These are phyloP conservation scores for Xylaria sp. DNA, from an alignment of 2,329 filamentous ascomycete species.

Conservation along the genomic window DNA sequence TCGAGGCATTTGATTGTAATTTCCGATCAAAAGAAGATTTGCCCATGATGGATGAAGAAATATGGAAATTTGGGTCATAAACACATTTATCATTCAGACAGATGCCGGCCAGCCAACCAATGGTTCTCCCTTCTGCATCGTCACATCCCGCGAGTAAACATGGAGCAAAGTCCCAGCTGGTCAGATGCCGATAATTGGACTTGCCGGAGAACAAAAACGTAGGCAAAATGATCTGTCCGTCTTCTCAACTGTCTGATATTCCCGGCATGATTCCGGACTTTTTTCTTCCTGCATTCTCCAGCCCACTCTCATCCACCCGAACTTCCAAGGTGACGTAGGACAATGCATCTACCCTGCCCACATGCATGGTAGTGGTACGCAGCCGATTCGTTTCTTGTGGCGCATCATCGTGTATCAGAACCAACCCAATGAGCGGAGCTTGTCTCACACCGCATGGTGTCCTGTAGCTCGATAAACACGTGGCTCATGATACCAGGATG, in stretches of 20 bases:
- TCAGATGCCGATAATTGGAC: background rate
- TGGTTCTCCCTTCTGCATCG: background rate
- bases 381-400: slow-evolving; percentile 1
- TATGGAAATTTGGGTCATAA: slow-evolving; percentile 17
- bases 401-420: slow-evolving; percentile 11
- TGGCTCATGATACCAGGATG: slow-evolving; percentile 1
- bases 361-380: background rate
- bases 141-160: background rate
- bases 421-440: slow-evolving; percentile 17
- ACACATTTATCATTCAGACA: slow-evolving; percentile 25
- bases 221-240: background rate
- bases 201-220: background rate
- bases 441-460: slow-evolving; percentile 7
- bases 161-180: background rate
- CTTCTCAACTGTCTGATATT: slow-evolving; percentile 9
- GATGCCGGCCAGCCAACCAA: background rate
- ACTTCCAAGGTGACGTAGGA: background rate
- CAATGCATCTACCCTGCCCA: background rate
- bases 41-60: background rate
- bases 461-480: slow-evolving; percentile 12
- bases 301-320: background rate
- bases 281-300: slow-evolving; percentile 1
- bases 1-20: background rate
- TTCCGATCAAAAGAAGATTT: background rate
- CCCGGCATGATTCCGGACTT: slow-evolving; percentile 8